These are phyloP conservation scores for Sanguinoderma infundibulare DNA, from an alignment of 1,284 basidiomycete species.

Conservation along the genomic window DNA sequence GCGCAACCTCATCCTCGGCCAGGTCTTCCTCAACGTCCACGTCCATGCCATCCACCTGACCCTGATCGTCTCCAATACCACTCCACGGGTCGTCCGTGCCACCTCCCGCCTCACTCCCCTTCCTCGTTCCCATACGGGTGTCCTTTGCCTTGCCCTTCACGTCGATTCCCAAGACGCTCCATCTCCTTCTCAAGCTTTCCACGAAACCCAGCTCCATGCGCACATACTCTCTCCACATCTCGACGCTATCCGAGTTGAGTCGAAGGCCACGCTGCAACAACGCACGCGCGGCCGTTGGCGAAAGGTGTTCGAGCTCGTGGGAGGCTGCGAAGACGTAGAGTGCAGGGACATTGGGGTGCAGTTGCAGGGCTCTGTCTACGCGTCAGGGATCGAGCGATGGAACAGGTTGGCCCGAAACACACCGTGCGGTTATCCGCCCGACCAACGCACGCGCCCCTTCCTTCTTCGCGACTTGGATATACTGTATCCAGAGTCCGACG, in stretches of 20 bases:
- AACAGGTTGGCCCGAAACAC: conserved; percentile 27
- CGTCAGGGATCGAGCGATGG: background rate
- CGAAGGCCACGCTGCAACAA: conserved; percentile 88
- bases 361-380: conserved; percentile 72
- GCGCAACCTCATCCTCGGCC: conserved; percentile 52
- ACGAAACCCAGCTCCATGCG: conserved; percentile 92
- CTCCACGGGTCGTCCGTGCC: conserved; percentile 27
- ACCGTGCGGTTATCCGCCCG: conserved; percentile 79
- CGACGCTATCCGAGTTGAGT: conserved; percentile 68
- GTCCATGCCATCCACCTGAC: conserved; percentile 48
- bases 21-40: conserved; percentile 46
- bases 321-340: conserved; percentile 89
- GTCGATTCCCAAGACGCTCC: conserved; percentile 76
- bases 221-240: conserved; percentile 88
- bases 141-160: conserved; percentile 35
- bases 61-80: conserved; percentile 34
- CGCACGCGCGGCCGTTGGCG: conserved; percentile 83
- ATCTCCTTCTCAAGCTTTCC: conserved; percentile 82
- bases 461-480: conserved; percentile 83
- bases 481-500: conserved; percentile 87
- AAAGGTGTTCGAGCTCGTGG: conserved; percentile 81
- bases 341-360: conserved; percentile 81
- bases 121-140: conserved; percentile 23
- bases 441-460: conserved; percentile 84
- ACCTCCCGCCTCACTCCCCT: conserved; percentile 20